Evolutionary conservation across 139 green algal species (phyloP), one percentile per base, ranked within the genome.

Genomic region (Trebouxia sp.): DNA sequence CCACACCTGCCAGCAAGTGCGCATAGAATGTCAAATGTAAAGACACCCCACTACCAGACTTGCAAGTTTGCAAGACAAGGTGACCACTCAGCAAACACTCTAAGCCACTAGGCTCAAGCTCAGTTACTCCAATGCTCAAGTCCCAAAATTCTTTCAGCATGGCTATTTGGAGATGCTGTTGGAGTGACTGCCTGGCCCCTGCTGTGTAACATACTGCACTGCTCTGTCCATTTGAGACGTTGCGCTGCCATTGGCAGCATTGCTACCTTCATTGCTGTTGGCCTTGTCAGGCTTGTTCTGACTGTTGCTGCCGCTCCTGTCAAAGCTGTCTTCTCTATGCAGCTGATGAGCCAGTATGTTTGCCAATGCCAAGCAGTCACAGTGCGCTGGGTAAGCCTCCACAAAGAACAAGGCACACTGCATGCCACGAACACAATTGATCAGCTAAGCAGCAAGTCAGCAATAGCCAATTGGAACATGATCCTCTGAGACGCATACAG

Each of bases 301-400:
- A 37, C 41, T 79, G n/a, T 30, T 30, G 35, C 74, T 79, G 42
- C 74, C 74, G 5, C 32, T 65, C 47, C 30, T 65, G 74, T 65
- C 74, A 65, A 65, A 65, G 45, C 74, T 79, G 43, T 75, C 78
- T 17, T 48, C 78, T 37, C 48, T 69, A 14, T 80, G 37, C 45
- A 83, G 80, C 80, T 65, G 39, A 17, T 47, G 51, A 20, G 80
- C 80, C 53, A 80, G 53, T n/a, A 79, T 62, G 43, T 84, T 84
- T 35, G 55, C 70, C 56, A 84, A 56, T 38, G 80, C 80, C 70
- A 84, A 45, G 48, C 67, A 78, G 42, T 84, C 80, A 30, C 37
- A 55, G 55, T 79, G 80, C 3, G 37, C 26, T 20, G 80, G 80
- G 53, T 62, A 84, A 12, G 70, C 80, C 53, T 80, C 55, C 80